Evolutionary conservation across 2,329 filamentous ascomycete species (phyloP), one percentile per base, ranked within the genome.

Genomic region (Calonectria pteridis): DNA sequence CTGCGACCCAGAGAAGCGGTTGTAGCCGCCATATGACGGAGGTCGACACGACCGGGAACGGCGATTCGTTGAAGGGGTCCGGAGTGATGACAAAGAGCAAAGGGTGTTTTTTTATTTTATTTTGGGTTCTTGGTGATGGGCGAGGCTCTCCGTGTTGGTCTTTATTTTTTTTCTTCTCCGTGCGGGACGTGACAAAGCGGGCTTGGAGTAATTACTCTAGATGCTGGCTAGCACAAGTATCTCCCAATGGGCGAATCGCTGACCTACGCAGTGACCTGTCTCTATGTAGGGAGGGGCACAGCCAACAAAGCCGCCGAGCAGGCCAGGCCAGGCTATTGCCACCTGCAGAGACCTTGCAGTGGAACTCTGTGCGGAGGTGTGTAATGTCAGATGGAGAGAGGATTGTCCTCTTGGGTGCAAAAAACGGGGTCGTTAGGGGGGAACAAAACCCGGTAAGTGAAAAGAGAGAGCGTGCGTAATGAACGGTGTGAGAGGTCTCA

Each of bases 1-100:
- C 55, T 4, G n/a, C 50, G 37, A 46, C 59, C 26, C 6, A 26
- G 20, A 26, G 26, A 23, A 33, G 55, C 16, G 46, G 53, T 33
- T 49, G 33, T 18, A 70, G 55, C 67, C 67, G 67, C 49, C 18
- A 35, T 33, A 55, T 23, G 33, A 70, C 58, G 67, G 58, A 70
- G 67, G 49, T 51, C 23, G 46, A 23, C 58, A 33, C 33, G 37
- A 28, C 23, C 33, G 16, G 5, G 26, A 3, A 35, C 58, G 58
- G 55, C 58, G 64, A 68, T 58, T 72, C 64, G 64, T 33, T 26
- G 55, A 26, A 40, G n/a, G 18, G 51, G 7, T 13, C 23, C 33
- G 55, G 55, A 16, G 55, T 6, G 55, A 40, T 35, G 31, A 33
- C 31, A 59, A 59, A 59, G 29, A 40, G 23, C 2, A 37, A 7